phyloP scores from a whole-genome alignment of 2,329 filamentous ascomycete genomes.

The Ophiostoma tasmaniense region DNA sequence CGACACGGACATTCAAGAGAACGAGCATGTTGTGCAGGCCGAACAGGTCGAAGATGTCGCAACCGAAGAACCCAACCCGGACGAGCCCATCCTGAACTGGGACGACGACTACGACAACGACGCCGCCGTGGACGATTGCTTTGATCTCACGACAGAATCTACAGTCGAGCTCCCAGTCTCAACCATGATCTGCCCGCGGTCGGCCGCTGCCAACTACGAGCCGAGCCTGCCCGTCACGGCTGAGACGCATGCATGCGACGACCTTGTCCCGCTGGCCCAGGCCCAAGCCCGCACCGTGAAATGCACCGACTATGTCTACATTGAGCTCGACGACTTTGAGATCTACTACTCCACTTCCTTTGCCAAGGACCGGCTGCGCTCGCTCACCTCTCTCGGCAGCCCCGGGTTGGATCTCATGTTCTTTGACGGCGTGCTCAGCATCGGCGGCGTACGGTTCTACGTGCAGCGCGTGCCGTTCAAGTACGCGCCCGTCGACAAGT shows the following conservation, averaged over 20 bases:
- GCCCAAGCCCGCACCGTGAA: not conserved
- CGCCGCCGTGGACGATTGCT: not conserved
- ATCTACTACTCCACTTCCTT: constrained; percentile 40
- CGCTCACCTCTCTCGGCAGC: constrained; percentile 44
- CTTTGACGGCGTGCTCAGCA: constrained; percentile 53
- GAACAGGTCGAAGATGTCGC: not conserved
- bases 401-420: constrained; percentile 33
- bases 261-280: constrained; percentile 20
- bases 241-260: constrained; percentile 3
- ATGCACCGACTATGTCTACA: constrained; percentile 33
- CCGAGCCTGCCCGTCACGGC: not conserved
- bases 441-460: constrained; percentile 35
- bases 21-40: not conserved
- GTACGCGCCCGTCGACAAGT: constrained; percentile 57
- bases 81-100: too few species aligned
- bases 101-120: not conserved
- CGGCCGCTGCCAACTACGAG: constrained; percentile 19
- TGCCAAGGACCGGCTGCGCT: constrained; percentile 42
- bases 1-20: not conserved
- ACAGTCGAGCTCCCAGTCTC: constrained; percentile 24
- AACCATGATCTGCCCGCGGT: constrained; percentile 25
- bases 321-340: constrained; percentile 49
- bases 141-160: not conserved
- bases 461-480: constrained; percentile 49
- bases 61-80: not conserved